Conservation (phyloP, 306 rosid species). For the Medicago truncatula region MtrunA17r5.0-ANR NC_053048.1:36974001-36974500, state of each 20-base stretch:
- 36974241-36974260: background rate
- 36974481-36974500: no score
- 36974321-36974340: no score
- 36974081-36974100: background rate
- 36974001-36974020: no score
- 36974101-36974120: conserved; percentile 1
- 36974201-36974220: background rate
- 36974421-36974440: no score
- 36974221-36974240: conserved; percentile 2
- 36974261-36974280: conserved; percentile 20
- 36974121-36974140: background rate
- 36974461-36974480: no score
- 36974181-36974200: conserved; percentile 6
- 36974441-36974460: no score
- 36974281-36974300: conserved; percentile 1
- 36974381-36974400: no score
- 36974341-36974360: no score
- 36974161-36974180: conserved; percentile 6
- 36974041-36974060: conserved; percentile 7
- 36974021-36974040: background rate
- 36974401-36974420: no score
- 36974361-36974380: no score
- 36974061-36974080: conserved; percentile 9
- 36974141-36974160: background rate
- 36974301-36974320: background rate